Evolutionary conservation across 1,284 basidiomycete species (phyloP).

Genomic region (Lentinula novae-zelandiae): DNA sequence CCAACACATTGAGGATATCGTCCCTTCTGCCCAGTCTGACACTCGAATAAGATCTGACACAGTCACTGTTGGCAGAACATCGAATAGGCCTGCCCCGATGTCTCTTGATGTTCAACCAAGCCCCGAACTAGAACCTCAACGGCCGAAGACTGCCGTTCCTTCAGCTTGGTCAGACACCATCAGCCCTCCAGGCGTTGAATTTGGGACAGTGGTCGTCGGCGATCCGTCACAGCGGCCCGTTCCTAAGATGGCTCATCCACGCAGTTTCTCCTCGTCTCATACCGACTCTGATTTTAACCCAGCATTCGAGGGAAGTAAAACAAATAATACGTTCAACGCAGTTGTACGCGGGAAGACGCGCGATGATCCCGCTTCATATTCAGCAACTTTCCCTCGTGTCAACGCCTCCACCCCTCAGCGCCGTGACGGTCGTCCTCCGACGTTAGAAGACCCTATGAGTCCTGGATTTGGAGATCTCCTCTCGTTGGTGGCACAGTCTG

Average conservation of each 20-base stretch:
- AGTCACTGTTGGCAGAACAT: background rate
- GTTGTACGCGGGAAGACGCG: slow-evolving; percentile 51
- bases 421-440: slow-evolving; percentile 24
- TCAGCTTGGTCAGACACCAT: background rate
- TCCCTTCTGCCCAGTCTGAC: background rate
- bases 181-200: slow-evolving; percentile 21
- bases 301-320: background rate
- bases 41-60: background rate
- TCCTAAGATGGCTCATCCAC: slow-evolving; percentile 13
- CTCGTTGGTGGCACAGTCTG: slow-evolving; percentile 45
- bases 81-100: background rate
- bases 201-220: slow-evolving; percentile 26
- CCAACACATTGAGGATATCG: slow-evolving; percentile 3
- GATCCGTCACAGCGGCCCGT: slow-evolving; percentile 20
- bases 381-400: background rate
- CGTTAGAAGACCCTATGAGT: slow-evolving; percentile 27
- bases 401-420: slow-evolving; percentile 23
- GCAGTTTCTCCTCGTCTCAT: slow-evolving; percentile 6
- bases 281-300: slow-evolving; percentile 17
- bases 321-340: slow-evolving; percentile 37
- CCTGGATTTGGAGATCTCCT: slow-evolving; percentile 45
- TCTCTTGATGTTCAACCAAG: background rate
- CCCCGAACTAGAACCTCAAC: background rate
- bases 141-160: background rate
- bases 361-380: slow-evolving; percentile 17